These are phyloP conservation scores for Botrytis fabae DNA, from an alignment of 2,329 filamentous ascomycete species.

Conservation along the genomic window DNA sequence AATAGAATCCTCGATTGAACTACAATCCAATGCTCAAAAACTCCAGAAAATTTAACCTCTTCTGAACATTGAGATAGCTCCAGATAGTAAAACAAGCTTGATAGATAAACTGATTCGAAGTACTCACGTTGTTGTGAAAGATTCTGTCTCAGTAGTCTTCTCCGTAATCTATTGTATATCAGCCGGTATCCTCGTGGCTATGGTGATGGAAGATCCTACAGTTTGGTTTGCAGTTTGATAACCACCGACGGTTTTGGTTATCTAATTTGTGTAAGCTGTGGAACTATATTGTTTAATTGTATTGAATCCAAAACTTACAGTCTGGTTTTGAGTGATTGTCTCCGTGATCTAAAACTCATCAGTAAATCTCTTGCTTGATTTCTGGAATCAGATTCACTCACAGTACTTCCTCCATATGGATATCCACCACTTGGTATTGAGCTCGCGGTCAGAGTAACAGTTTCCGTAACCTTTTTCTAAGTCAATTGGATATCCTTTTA, in stretches of 20 bases:
- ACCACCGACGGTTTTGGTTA: conserved; percentile 11
- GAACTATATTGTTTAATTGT: not conserved
- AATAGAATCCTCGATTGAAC: not conserved
- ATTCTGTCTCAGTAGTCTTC: conserved; percentile 17
- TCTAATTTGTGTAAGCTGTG: not conserved
- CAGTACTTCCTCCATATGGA: conserved; percentile 5
- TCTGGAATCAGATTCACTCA: not conserved
- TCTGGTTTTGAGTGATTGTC: conserved; percentile 13
- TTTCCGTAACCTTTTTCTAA: not conserved
- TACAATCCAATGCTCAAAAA: not conserved
- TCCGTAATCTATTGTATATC: conserved; percentile 12
- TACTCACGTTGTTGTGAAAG: conserved; percentile 19
- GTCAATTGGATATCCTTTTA: not conserved
- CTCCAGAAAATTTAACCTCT: not conserved
- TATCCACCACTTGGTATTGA: not conserved
- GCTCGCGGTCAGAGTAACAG: not conserved
- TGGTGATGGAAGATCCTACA: not conserved
- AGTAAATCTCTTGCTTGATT: not conserved
- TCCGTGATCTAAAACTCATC: conserved; percentile 9
- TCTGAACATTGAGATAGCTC: not conserved
- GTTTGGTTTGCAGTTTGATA: conserved; percentile 13
- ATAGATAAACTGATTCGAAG: not conserved
- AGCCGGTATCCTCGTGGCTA: not conserved
- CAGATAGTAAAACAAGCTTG: not conserved
- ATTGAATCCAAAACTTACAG: not conserved